phyloP scores from a whole-genome alignment of 306 rosid genomes.

The Castanea sativa region DNA sequence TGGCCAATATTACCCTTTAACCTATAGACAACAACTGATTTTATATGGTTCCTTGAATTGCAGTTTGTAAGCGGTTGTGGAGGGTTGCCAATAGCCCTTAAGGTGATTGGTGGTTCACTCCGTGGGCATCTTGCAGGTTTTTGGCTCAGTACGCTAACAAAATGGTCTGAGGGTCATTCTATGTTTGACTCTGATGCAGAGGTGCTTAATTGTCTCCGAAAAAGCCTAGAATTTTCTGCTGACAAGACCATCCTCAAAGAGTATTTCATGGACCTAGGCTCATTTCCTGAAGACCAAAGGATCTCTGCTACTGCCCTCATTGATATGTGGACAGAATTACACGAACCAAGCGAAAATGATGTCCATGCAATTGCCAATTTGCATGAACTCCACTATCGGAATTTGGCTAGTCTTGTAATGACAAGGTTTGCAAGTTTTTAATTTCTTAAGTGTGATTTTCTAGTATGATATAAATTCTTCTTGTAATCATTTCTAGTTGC shows the following conservation, averaged over 20 bases:
- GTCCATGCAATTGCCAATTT: conserved; percentile 13
- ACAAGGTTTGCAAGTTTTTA: conserved; percentile 28
- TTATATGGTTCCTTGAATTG: not conserved
- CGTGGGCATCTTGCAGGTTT: not conserved
- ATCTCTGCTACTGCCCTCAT: conserved; percentile 35
- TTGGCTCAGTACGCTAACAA: conserved; percentile 20
- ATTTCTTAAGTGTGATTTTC: too few relatives aligned
- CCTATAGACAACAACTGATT: not conserved
- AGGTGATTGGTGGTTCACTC: conserved; percentile 29
- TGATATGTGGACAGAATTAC: conserved; percentile 31
- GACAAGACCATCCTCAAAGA: conserved; percentile 17
- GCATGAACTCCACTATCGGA: not conserved
- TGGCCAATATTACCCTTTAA: not conserved
- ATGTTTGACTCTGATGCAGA: conserved; percentile 16
- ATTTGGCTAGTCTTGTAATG: conserved; percentile 19
- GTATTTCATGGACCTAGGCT: conserved; percentile 39
- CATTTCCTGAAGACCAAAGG: conserved; percentile 37
- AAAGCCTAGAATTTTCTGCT: conserved; percentile 29
- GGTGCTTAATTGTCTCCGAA: conserved; percentile 14
- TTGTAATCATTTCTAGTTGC: too few relatives aligned
- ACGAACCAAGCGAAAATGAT: conserved; percentile 20
- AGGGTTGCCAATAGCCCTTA: conserved; percentile 31
- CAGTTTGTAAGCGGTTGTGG: conserved; percentile 30
- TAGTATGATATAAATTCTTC: too few relatives aligned
- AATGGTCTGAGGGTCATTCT: conserved; percentile 19